Base-by-base conservation (phyloP, 805 yeast genomes). In the Suhomyces kilbournensis region DNA sequence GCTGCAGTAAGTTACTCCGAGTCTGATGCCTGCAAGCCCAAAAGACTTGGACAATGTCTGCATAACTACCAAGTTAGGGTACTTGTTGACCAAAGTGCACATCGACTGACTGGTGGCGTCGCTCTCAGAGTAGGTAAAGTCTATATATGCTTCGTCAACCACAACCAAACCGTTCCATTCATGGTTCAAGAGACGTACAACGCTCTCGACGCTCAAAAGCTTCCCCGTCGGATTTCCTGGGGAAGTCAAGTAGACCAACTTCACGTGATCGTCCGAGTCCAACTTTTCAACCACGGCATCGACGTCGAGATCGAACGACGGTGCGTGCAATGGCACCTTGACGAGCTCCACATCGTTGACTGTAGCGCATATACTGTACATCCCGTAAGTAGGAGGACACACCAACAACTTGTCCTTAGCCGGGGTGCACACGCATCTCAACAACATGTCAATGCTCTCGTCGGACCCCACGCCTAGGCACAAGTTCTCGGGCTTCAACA, bases 381-480 rank as follows among this genome's bases (percentile, higher is more conserved):
- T 94, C 6, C 98, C 97, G 65, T 94, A 94, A 0, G 99, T 94
- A 43, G 99, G 98, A 2, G 98, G 97, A 67, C 96, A 85, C 1
- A 83, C 82, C 60, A 94, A 71, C 64, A 94, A 70, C 66, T 90
- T 93, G 54, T 92, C 97, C 56, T 75, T 77, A 2, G 88, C 88
- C 2, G 99, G 99, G 4, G 69, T 74, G 63, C 97, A 89, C 50
- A 87, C 80, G 50, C 96, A 89, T 61, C 99, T 77, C 56, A 94
- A 85, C 51, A 93, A 71, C 40, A 94, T 80, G 66, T 94, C 99
- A 54, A 94, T 91, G 62, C 94, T 84, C 70, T 94, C 99, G 68
- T 94, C 99, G 1, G 97, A 92, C 1, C 99, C 99, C 10, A 94
- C 99, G 44, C 99, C 99, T 32, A 94, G 77, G 65, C 96, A 91